phyloP scores from a whole-genome alignment of 2,329 filamentous ascomycete species.

The Cordyceps cateniannulata region DNA sequence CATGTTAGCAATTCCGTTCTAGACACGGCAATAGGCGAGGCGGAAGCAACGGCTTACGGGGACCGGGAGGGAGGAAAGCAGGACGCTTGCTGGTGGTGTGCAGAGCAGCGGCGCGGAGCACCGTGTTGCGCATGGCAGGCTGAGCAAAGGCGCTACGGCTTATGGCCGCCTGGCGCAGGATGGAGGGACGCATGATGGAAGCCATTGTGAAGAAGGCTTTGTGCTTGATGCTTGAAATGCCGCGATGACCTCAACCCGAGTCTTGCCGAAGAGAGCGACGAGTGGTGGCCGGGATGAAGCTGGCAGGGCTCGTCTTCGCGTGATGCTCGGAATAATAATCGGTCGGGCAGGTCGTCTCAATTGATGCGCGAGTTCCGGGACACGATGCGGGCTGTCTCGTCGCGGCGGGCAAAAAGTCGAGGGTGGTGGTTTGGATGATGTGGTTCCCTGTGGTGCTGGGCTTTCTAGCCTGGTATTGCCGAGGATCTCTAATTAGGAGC shows the following conservation, averaged over 20 bases:
- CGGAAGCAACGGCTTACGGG: constrained; percentile 55
- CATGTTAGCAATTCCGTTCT: not conserved
- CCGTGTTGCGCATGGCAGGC: constrained; percentile 27
- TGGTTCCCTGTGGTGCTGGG: constrained; percentile 5
- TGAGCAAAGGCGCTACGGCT: constrained; percentile 33
- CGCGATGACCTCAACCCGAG: constrained; percentile 10
- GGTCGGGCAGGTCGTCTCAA: not conserved
- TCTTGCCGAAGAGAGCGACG: constrained; percentile 5
- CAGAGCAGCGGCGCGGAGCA: constrained; percentile 62
- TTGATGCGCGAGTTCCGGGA: not conserved
- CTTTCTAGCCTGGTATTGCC: constrained; percentile 33
- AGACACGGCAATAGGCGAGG: not conserved
- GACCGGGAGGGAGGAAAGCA: constrained; percentile 79
- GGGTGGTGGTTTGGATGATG: constrained; percentile 10
- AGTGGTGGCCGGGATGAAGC: not conserved
- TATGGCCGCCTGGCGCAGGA: constrained; percentile 48
- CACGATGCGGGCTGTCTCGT: constrained; percentile 3
- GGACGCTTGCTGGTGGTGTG: constrained; percentile 70
- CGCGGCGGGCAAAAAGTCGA: constrained; percentile 9
- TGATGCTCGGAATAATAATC: not conserved
- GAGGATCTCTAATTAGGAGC: constrained; percentile 42
- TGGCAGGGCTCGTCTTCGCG: not conserved
- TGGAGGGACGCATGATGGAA: constrained; percentile 47
- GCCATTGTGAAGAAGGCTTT: constrained; percentile 39
- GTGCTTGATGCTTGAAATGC: not conserved